A percentile compares a stretch with the other conserved stretches of the same genome.
These are phyloP conservation scores for Karstenula rhodostoma DNA, from an alignment of 2,329 filamentous ascomycete genomes.

Conservation along the genomic window DNA sequence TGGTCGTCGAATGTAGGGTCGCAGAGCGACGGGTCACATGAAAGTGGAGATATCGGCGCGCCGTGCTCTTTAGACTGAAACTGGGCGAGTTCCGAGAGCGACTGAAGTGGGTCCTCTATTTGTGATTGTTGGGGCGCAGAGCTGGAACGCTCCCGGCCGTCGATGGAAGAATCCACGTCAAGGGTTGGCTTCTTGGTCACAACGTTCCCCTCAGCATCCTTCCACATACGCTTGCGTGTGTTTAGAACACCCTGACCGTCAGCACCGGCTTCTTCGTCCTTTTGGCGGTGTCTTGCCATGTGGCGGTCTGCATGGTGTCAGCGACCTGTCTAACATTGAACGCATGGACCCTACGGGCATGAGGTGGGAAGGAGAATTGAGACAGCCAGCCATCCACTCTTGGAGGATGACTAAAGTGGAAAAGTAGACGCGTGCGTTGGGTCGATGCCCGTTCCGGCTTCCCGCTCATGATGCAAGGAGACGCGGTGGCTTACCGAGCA, in stretches of 20 bases:
- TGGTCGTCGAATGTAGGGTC: conserved; percentile 39
- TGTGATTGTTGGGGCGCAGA: conserved; percentile 15
- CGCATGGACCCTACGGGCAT: conserved; percentile 12
- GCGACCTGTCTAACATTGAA: conserved; percentile 10
- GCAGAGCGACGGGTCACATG: conserved; percentile 36
- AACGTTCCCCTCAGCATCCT: conserved; percentile 61
- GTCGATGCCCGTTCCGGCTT: conserved; percentile 7
- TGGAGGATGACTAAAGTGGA: conserved; percentile 12
- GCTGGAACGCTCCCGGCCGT: conserved; percentile 15
- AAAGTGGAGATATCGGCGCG: conserved; percentile 47
- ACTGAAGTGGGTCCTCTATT: conserved; percentile 23
- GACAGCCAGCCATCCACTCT: conserved; percentile 24
- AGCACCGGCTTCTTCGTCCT: conserved; percentile 64
- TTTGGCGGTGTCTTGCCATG: conserved; percentile 62
- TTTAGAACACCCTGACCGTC: conserved; percentile 61
- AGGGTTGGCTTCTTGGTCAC: conserved; percentile 57
- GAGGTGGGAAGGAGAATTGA: neutral
- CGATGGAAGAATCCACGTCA: conserved; percentile 23
- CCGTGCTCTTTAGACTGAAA: conserved; percentile 31
- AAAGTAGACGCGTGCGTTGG: conserved; percentile 24
- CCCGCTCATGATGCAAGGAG: conserved; percentile 12
- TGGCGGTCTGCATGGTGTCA: conserved; percentile 61
- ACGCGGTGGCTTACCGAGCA: conserved; percentile 58
- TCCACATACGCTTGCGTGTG: conserved; percentile 65
- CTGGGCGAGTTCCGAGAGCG: conserved; percentile 30